These are phyloP conservation scores for Dactylellina leptospora DNA, from an alignment of 2,329 filamentous ascomycete species.

Conservation along the genomic window DNA sequence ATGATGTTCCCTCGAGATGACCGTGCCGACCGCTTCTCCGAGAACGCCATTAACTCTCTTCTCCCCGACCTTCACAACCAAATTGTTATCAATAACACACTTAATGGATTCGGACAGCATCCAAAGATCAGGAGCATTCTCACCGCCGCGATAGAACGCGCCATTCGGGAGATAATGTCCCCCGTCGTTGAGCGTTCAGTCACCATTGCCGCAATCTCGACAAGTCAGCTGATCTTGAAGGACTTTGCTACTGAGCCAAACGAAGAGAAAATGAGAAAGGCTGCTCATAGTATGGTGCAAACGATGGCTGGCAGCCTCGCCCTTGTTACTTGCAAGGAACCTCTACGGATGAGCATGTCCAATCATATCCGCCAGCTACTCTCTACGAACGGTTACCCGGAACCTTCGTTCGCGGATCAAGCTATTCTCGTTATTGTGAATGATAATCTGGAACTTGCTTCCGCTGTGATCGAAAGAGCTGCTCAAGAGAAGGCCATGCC, in stretches of 20 bases:
- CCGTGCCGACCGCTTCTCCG: constrained; percentile 48
- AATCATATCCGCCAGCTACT: constrained; percentile 89
- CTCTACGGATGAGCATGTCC: constrained; percentile 92
- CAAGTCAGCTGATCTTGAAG: constrained; percentile 92
- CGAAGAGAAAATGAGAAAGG: constrained; percentile 82
- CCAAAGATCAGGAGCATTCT: constrained; percentile 73
- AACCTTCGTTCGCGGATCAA: constrained; percentile 85
- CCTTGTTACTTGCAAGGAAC: constrained; percentile 97
- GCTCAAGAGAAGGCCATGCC: constrained; percentile 91
- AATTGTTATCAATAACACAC: constrained; percentile 54
- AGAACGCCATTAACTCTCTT: constrained; percentile 49
- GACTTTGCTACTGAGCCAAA: constrained; percentile 95
- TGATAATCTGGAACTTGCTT: constrained; percentile 92
- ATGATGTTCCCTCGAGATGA: constrained; percentile 64
- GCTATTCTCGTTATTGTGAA: constrained; percentile 99
- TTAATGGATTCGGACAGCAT: constrained; percentile 57
- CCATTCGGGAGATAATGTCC: constrained; percentile 94
- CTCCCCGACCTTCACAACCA: constrained; percentile 50
- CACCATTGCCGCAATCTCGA: constrained; percentile 96
- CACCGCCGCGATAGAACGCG: constrained; percentile 82
- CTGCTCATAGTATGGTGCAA: constrained; percentile 93
- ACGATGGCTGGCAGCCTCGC: constrained; percentile 92
- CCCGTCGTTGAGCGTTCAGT: constrained; percentile 97
- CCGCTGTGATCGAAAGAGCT: constrained; percentile 91
- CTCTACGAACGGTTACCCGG: constrained; percentile 71